Base-by-base conservation (phyloP, 805 yeast species). In the Nadsonia fulvescens region DNA sequence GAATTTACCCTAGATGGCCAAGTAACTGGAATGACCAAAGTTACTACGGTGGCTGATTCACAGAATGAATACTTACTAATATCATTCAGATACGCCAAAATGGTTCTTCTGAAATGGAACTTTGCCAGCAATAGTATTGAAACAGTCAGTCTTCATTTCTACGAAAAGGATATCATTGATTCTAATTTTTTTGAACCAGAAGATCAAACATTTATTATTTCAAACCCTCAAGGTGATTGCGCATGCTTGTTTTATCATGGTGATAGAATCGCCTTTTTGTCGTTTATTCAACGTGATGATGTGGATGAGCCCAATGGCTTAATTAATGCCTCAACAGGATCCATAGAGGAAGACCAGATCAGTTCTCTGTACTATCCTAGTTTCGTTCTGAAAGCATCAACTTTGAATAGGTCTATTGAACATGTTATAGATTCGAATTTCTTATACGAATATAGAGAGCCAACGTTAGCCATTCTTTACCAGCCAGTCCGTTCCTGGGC, bases 101-200 rank as follows among this genome's bases (percentile, higher is more conserved):
- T 82, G 20, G 76, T 91, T 1, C 49, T 83, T 10, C 49, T 86
- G 15, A 59, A 61, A 29, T 89, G 92, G 78, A 73, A 81, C 39
- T 46, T 49, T 4, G 47, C 41, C 4, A 43, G 39, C n/a, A 57
- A 66, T 35, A 39, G 62, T 1, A 55, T 86, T n/a, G 55, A 62
- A 14, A 78, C 94, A 0, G 61, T 68, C 1, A 76, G 93, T 26
- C 53, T 89, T 27, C 98, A 89, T 51, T 81, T 65, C 44, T 89
- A 83, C 47, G 95, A 86, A 39, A 64, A 67, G 22, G 66, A 66
- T 14, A 54, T 81, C 8, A 40, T 39, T 38, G 34, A 53, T 34
- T 27, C 44, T 6, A 37, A 44, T 14, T 36, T 49, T 30, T 31
- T 39, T 12, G 36, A 46, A 21, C 39, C 41, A 5, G 42, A 36